Conservation (phyloP, 1,139 yeast species). For the Diutina rugosa region DNA sequence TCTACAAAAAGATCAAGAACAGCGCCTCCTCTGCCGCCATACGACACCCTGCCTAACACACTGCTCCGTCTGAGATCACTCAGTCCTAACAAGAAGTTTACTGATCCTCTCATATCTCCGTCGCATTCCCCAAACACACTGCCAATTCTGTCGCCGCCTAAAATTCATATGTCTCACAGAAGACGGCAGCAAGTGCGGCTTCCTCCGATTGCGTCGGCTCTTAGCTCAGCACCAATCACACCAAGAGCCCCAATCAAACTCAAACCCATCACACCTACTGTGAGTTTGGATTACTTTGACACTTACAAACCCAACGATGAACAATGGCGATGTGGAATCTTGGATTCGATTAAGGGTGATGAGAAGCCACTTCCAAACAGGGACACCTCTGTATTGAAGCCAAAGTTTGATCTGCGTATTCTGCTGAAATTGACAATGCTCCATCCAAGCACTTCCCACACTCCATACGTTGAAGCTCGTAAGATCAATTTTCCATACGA, state of each 20-base stretch:
- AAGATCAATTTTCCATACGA: slow-evolving; percentile 42
- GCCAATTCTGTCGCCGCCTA: slow-evolving; percentile 10
- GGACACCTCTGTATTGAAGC: slow-evolving; percentile 12
- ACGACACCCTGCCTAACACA: slow-evolving; percentile 14
- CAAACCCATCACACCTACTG: slow-evolving; percentile 27
- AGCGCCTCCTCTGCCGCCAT: slow-evolving; percentile 33
- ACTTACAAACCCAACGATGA: slow-evolving; percentile 36
- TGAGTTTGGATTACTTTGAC: slow-evolving; percentile 33
- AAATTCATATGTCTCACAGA: background rate
- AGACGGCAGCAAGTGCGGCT: background rate
- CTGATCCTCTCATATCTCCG: slow-evolving; percentile 17
- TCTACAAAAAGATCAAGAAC: slow-evolving; percentile 29
- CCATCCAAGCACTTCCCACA: background rate
- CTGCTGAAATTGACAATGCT: slow-evolving; percentile 16
- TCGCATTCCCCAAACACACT: slow-evolving; percentile 18
- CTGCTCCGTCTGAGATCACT: slow-evolving; percentile 19
- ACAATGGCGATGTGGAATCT: slow-evolving; percentile 31
- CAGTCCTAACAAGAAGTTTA: slow-evolving; percentile 17
- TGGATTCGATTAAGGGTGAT: slow-evolving; percentile 23
- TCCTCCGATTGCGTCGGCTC: slow-evolving; percentile 1
- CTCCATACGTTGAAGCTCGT: slow-evolving; percentile 11
- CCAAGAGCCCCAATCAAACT: slow-evolving; percentile 1
- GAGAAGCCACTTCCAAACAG: slow-evolving; percentile 14
- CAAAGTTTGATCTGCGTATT: slow-evolving; percentile 29
- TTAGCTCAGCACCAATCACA: background rate